Evolutionary conservation across 345 rosid species (phyloP), one percentile per base, ranked within the genome.

Genomic region (Linum tenue): DNA sequence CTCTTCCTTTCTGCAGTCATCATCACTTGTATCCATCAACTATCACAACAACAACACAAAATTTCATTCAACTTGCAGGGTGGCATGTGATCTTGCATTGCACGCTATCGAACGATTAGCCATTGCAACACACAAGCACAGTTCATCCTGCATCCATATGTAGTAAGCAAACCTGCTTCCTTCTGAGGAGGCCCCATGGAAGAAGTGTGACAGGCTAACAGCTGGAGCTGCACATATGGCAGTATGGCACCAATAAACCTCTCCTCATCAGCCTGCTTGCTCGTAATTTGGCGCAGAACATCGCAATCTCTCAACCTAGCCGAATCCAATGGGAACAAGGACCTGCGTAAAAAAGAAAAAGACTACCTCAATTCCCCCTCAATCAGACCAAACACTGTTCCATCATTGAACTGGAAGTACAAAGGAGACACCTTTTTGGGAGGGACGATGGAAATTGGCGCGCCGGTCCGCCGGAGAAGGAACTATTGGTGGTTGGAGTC

Each of bases 221-320:
- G 97, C 98, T 51, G 98, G 98, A 69, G 97, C 96, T 75, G 91
- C 83, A 69, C 88, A 90, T 77, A 90, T 90, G 67, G 94, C 98
- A 65, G n/a, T n/a, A n/a, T n/a, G n/a, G n/a, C n/a, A n/a, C n/a
- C 96, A 97, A 59, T 85, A 86, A 90, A 73, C 72, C 91, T 78
- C 78, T 81, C 86, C 51, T 74, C 80, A 71, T 80, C 94, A 3
- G 87, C 94, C 71, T 92, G 98, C 73, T 81, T 85, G 80, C 83
- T 85, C 58, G 81, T 80, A 58, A 92, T 90, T 73, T 73, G 61
- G 72, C 77, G 83, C 7, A 92, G 87, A 72, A 75, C 69, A 68
- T 80, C 77, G 70, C 85, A 82, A 62, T 92, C 98, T 79, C 97
- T 88, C 69, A 92, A 78, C 65, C 89, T 81, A 17, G 80, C 97